phyloP scores from a whole-genome alignment of 352 stramenopile species.

The Pythium grandisporangium region DNA sequence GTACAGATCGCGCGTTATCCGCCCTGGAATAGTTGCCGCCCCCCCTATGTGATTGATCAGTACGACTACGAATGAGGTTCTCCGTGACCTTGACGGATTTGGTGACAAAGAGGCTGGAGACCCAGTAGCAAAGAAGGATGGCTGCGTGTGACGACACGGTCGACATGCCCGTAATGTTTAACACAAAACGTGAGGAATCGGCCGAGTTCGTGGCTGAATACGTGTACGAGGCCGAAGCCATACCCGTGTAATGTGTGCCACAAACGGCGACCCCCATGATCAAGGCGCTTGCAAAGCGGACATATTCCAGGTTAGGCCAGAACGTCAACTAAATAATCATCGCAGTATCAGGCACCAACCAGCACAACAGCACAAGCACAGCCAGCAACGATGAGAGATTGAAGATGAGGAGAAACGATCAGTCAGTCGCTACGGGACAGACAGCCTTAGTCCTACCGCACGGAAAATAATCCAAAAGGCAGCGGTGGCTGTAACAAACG shows the following conservation, averaged over 20 bases:
- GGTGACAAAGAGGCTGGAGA: conserved; percentile 17
- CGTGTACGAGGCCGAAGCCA: conserved; percentile 41
- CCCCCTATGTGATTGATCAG: too few relatives aligned
- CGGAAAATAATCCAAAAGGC: conserved; percentile 71
- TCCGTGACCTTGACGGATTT: conserved; percentile 6
- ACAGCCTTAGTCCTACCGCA: conserved; percentile 15
- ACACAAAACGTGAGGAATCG: conserved; percentile 14
- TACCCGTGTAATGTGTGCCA: conserved; percentile 58
- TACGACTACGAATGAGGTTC: background rate
- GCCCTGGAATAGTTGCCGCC: too few relatives aligned
- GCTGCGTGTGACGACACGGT: conserved; percentile 41
- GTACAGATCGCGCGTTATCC: too few relatives aligned
- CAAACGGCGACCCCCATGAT: conserved; percentile 70
- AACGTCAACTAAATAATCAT: conserved; percentile 46
- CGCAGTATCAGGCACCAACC: too few relatives aligned
- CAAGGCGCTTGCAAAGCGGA: conserved; percentile 46
- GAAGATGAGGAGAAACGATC: background rate
- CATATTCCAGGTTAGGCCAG: conserved; percentile 37
- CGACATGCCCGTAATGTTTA: conserved; percentile 22
- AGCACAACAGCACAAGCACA: too few relatives aligned
- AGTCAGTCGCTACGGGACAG: background rate
- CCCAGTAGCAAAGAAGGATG: conserved; percentile 48
- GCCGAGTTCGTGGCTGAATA: conserved; percentile 29
- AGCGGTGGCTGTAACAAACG: conserved; percentile 47
- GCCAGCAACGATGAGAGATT: too few relatives aligned